Percentiles rank a stretch among this genome's conserved stretches.
These are phyloP conservation scores for Capsicum baccatum DNA, from an alignment of 257 asterid genomes.

Conservation along the genomic window DNA sequence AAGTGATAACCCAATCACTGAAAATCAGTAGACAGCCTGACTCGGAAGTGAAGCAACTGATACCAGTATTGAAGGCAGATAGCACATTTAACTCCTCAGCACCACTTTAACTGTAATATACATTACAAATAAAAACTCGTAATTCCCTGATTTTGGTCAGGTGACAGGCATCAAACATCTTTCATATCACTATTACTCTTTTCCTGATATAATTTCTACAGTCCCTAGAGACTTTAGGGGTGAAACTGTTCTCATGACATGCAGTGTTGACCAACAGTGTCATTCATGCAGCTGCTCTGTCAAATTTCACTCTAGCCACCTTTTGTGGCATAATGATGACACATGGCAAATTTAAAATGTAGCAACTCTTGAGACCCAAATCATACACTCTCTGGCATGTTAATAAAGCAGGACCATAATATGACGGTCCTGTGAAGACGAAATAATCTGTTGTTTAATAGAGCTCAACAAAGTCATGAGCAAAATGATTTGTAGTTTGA, in stretches of 20 bases:
- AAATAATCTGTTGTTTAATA: slow-evolving; percentile 21
- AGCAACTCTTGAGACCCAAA: background rate
- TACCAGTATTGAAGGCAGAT: background rate
- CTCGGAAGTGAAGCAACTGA: background rate
- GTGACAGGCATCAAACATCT: background rate
- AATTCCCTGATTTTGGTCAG: slow-evolving; percentile 3
- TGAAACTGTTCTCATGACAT: background rate
- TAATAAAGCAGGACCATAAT: background rate
- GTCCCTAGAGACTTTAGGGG: background rate
- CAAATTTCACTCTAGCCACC: background rate
- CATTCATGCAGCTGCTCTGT: slow-evolving; percentile 17
- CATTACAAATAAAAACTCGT: background rate
- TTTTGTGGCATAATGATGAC: slow-evolving; percentile 6
- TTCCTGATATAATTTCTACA: background rate
- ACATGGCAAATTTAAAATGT: background rate
- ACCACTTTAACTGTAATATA: slow-evolving; percentile 13
- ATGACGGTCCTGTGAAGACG: slow-evolving; percentile 5
- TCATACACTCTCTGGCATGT: slow-evolving; percentile 12
- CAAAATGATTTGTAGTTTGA: slow-evolving; percentile 11
- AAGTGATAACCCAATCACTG: slow-evolving; percentile 20
- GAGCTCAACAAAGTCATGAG: slow-evolving; percentile 18
- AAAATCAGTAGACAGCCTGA: background rate
- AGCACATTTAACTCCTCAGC: background rate
- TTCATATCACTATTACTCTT: background rate
- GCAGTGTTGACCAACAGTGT: slow-evolving; percentile 23